Base-by-base conservation (phyloP, 2,329 filamentous ascomycete genomes). In the Colletotrichum higginsianum region DNA sequence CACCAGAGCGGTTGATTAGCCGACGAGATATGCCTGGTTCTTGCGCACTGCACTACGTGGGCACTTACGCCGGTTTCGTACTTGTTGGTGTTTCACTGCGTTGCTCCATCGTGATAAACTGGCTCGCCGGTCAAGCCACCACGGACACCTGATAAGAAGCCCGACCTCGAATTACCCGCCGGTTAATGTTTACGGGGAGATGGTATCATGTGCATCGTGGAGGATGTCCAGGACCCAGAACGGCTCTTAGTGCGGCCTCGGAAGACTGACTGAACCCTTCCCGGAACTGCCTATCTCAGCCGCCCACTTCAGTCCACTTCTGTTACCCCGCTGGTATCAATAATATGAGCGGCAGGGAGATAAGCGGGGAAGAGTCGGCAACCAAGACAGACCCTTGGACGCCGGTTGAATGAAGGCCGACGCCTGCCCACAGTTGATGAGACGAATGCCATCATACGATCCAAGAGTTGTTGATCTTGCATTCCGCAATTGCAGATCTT, bases 11-110 rank as follows among this genome's bases (percentile, higher is more conserved):
- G 44, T 42, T 16, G 16, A n/a, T 63, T 15, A 63, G 61, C 21
- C 42, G 23, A 16, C 21, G 11, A 11, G 5, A 44, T 23, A 15
- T 15, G 3, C 5, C 15, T 55, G 18, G 8, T n/a, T 3, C 26
- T 35, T 35, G 30, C 30, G 8, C 30, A 35, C 30, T 15, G 4
- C 49, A 35, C 0, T n/a, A 9, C 21, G 15, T 8, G 9, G 16
- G 6, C 9, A 30, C 67, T 69, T 55, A 69, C 67, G 42, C 53
- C 8, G 53, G 55, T 38, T 66, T 66, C 16, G 46, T 8, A 0
- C 21, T n/a, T 18, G 21, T 53, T 2, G 53, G 23, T 5, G 8
- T 26, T 42, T 60, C 53, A 30, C 21, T 44, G 35, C 26, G 35
- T n/a, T 26, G 35, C 38, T 55, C 53, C 46, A 50, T 35, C 23